A percentile compares a stretch with the other conserved stretches of the same genome.
These are phyloP conservation scores for Candida pseudofarinosa DNA, from an alignment of 805 yeast genomes.

Conservation along the genomic window DNA sequence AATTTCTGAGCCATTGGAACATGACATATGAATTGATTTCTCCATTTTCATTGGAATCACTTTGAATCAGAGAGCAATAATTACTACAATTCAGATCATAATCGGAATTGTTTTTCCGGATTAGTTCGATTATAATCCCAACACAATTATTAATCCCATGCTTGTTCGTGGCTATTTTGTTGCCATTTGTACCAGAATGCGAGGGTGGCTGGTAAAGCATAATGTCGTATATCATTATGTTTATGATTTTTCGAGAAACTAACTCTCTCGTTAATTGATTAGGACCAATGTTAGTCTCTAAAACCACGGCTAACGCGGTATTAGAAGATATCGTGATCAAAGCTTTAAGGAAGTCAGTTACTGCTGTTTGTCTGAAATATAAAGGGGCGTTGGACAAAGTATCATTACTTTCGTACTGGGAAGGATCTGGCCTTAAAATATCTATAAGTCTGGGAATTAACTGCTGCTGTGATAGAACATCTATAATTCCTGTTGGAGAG, in stretches of 20 bases:
- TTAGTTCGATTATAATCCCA: conserved; percentile 89
- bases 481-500: conserved; percentile 81
- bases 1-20: conserved; percentile 43
- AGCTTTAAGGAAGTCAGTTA: conserved; percentile 93
- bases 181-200: conserved; percentile 4
- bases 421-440: conserved; percentile 61
- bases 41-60: conserved; percentile 18
- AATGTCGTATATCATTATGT: conserved; percentile 70
- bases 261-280: conserved; percentile 89
- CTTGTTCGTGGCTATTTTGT: conserved; percentile 47
- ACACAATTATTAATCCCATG: conserved; percentile 92
- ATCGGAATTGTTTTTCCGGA: conserved; percentile 93
- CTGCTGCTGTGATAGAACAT: conserved; percentile 64
- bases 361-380: conserved; percentile 74
- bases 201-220: conserved; percentile 32
- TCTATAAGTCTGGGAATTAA: conserved; percentile 70
- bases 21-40: conserved; percentile 40
- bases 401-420: conserved; percentile 41
- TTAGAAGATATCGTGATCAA: conserved; percentile 92
- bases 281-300: conserved; percentile 92
- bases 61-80: conserved; percentile 55
- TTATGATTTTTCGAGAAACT: conserved; percentile 69
- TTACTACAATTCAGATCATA: conserved; percentile 87
- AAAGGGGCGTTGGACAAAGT: conserved; percentile 26
- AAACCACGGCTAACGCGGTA: conserved; percentile 62